Conservation (phyloP, 805 yeast species). For the Suhomyces faveliae region DNA sequence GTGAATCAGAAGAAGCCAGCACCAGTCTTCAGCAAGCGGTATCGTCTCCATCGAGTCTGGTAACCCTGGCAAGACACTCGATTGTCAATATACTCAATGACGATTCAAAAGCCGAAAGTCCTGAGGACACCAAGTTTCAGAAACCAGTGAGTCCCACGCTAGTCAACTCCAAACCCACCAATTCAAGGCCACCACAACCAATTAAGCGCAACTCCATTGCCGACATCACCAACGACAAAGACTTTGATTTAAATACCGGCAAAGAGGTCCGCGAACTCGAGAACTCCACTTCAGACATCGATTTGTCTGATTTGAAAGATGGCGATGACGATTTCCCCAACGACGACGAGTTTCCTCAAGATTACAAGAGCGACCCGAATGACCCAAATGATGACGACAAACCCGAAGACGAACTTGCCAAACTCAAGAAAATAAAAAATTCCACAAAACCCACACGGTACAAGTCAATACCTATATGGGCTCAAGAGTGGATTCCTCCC, state of each 20-base stretch:
- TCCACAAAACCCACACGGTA: slow-evolving; percentile 59
- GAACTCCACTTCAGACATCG: background rate
- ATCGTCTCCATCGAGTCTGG: slow-evolving; percentile 5
- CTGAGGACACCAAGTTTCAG: background rate
- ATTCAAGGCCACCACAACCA: slow-evolving; percentile 1
- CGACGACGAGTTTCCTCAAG: background rate
- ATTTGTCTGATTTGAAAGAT: slow-evolving; percentile 1
- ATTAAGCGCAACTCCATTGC: slow-evolving; percentile 22
- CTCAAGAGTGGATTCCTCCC: slow-evolving; percentile 55
- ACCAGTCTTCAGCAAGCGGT: slow-evolving; percentile 27
- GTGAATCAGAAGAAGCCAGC: slow-evolving; percentile 12
- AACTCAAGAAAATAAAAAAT: slow-evolving; percentile 21
- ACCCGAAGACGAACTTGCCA: slow-evolving; percentile 27
- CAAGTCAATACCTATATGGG: slow-evolving; percentile 76
- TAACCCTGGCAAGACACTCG: slow-evolving; percentile 25
- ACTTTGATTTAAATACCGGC: slow-evolving; percentile 42
- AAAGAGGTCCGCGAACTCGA: background rate
- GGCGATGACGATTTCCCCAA: background rate
- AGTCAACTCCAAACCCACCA: background rate
- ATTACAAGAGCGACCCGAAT: background rate
- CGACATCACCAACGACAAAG: slow-evolving; percentile 44
- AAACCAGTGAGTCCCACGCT: slow-evolving; percentile 4
- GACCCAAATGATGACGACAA: slow-evolving; percentile 5
- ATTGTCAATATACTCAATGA: slow-evolving; percentile 30
- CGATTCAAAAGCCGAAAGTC: slow-evolving; percentile 1